These are phyloP conservation scores for Aspergillus viridinutans DNA, from an alignment of 2,329 filamentous ascomycete genomes.

Conservation along the genomic window DNA sequence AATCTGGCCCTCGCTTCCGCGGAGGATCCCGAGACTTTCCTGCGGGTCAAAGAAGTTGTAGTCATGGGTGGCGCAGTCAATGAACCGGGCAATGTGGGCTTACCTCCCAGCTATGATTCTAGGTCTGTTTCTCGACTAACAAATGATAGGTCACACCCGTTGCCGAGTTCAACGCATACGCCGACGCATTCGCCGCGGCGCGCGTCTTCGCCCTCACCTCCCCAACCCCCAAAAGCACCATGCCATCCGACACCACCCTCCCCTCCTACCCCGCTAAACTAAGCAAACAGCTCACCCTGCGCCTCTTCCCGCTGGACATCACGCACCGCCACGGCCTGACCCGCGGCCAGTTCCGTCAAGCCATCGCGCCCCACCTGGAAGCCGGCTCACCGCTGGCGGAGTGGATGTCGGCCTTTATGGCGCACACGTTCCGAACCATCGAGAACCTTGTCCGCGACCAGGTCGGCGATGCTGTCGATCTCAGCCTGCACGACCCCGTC, in stretches of 20 bases:
- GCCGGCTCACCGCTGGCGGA: conserved; percentile 67
- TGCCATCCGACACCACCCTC: conserved; percentile 54
- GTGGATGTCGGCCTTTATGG: conserved; percentile 70
- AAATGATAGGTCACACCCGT: conserved; percentile 59
- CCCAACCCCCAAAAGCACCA: conserved; percentile 75
- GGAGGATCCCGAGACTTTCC: conserved; percentile 82
- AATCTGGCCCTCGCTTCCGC: conserved; percentile 86
- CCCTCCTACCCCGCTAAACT: conserved; percentile 61
- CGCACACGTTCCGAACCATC: conserved; percentile 66
- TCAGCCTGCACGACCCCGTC: conserved; percentile 72
- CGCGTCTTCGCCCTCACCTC: conserved; percentile 75
- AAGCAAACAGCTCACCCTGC: conserved; percentile 61
- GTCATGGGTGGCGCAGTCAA: conserved; percentile 91
- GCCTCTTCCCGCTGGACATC: conserved; percentile 72
- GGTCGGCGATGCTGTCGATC: conserved; percentile 47
- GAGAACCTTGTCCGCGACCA: conserved; percentile 56
- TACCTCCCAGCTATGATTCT: neutral
- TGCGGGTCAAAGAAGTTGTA: conserved; percentile 83
- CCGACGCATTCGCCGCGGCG: conserved; percentile 74
- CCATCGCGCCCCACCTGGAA: conserved; percentile 53
- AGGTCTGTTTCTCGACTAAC: neutral
- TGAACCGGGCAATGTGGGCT: conserved; percentile 71
- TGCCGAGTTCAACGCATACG: conserved; percentile 94
- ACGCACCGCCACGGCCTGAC: conserved; percentile 67
- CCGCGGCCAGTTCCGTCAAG: conserved; percentile 55